Percentiles rank a stretch among this genome's conserved stretches.
Evolutionary conservation across 495 filamentous ascomycete genomes (phyloP).

Genomic region (Neurospora terricola): DNA sequence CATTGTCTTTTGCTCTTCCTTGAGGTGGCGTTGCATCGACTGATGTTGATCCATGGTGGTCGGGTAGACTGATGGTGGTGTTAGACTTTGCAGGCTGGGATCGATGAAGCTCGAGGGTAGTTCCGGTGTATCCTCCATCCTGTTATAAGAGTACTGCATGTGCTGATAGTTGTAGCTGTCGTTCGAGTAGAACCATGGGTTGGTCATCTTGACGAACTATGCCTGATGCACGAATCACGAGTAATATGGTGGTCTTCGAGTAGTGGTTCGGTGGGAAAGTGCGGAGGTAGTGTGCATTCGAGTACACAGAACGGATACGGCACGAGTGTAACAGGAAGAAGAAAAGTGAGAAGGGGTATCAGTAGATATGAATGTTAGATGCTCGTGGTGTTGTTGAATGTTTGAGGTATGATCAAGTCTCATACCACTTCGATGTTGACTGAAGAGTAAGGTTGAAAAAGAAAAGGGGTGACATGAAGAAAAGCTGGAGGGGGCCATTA

Average conservation of each 20-base stretch:
- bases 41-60: conserved; percentile 7
- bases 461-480: neutral
- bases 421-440: neutral
- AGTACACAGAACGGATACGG: neutral
- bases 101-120: conserved; percentile 7
- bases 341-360: neutral
- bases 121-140: neutral
- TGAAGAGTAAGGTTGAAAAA: neutral
- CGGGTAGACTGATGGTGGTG: neutral
- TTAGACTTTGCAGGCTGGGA: conserved; percentile 10
- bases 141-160: neutral
- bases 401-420: neutral
- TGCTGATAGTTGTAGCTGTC: neutral
- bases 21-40: conserved; percentile 19
- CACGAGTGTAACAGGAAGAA: neutral
- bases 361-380: neutral
- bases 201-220: neutral
- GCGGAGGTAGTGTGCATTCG: neutral
- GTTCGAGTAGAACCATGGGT: neutral
- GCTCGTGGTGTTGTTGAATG: neutral
- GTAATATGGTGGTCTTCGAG: neutral
- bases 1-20: conserved; percentile 16
- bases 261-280: neutral
- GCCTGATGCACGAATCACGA: neutral
- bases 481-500: neutral